These are phyloP conservation scores for Trametes villosa DNA, from an alignment of 768 basidiomycete species.

Conservation along the genomic window DNA sequence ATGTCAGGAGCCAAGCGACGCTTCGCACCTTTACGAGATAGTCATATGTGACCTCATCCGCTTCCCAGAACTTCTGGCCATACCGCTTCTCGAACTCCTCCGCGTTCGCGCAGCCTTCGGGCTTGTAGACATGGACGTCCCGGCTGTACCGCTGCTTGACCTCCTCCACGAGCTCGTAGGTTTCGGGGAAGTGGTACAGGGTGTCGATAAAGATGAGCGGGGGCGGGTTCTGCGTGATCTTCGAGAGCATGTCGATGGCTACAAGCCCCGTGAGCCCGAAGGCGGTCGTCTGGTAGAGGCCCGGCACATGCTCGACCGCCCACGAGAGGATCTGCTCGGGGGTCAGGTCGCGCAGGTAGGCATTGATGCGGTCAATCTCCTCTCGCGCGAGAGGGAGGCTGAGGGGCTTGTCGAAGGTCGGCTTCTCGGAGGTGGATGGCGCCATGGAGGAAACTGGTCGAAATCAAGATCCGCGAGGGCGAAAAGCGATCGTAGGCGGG, in stretches of 20 bases:
- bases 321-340: slow-evolving; percentile 88
- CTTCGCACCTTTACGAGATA: slow-evolving; percentile 82
- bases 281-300: slow-evolving; percentile 91
- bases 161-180: slow-evolving; percentile 85
- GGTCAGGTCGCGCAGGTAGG: slow-evolving; percentile 65
- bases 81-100: slow-evolving; percentile 79
- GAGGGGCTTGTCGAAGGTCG: slow-evolving; percentile 48
- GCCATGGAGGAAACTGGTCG: neutral
- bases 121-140: slow-evolving; percentile 77
- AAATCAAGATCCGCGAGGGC: neutral
- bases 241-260: slow-evolving; percentile 92
- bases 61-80: slow-evolving; percentile 86
- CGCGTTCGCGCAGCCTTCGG: slow-evolving; percentile 67
- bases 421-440: slow-evolving; percentile 17
- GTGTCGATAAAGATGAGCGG: slow-evolving; percentile 97
- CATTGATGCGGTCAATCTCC: slow-evolving; percentile 72
- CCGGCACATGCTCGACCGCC: slow-evolving; percentile 80
- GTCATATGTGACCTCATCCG: slow-evolving; percentile 86
- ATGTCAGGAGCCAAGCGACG: neutral
- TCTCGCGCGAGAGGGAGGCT: slow-evolving; percentile 60
- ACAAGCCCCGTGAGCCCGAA: slow-evolving; percentile 96
- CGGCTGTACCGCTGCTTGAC: slow-evolving; percentile 77
- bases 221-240: slow-evolving; percentile 66
- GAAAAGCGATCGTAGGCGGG: neutral
- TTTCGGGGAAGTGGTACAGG: slow-evolving; percentile 93